Evolutionary conservation across 345 rosid genomes (phyloP), one percentile per base, ranked within the genome.

Genomic region (Capsella bursapastoris): DNA sequence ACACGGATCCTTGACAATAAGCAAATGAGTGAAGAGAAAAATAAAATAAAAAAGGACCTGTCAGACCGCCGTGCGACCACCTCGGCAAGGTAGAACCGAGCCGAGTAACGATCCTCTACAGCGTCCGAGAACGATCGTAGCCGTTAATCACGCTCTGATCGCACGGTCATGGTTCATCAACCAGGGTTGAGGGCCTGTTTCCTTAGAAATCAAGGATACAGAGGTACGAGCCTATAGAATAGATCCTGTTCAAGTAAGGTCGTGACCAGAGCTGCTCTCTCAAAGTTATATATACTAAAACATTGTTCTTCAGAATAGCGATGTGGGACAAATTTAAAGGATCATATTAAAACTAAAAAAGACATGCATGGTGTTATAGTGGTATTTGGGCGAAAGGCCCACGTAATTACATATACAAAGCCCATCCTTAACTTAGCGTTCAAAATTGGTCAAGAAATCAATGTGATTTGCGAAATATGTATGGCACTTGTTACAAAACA

Each of bases 181-280:
- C 37, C 59, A 55, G 38, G 37, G 35, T 29, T 3, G 1, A 55
- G 18, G 37, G 18, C 18, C 35, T 55, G 18, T 55, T 38, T 55
- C 10, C 5, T 29, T 29, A 55, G 18, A 14, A 55, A 32, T 2
- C 25, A 32, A 34, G 27, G 43, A 57, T 0, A 34, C 43, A 57
- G 43, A 57, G 4, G 62, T 57, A 15, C 43, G 43, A 57, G 5
- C 18, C 59, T 55, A 14, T 55, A 55, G 38, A 29, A 55, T 11
- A 3, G 59, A 55, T 55, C 59, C 27, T 57, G 61, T 57, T 57
- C 61, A 57, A 57, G 41, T 57, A 57, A 32, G 41, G 27, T 57
- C 41, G 62, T 8, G 27, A 32, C 43, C 0, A 13, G 0, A 0
- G 0, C 1, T 2, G 18, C 18, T 14, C 2, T 12, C 5, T 29